Conservation (phyloP, 2,329 filamentous ascomycete species). For the Aschersonia sp. region DNA sequence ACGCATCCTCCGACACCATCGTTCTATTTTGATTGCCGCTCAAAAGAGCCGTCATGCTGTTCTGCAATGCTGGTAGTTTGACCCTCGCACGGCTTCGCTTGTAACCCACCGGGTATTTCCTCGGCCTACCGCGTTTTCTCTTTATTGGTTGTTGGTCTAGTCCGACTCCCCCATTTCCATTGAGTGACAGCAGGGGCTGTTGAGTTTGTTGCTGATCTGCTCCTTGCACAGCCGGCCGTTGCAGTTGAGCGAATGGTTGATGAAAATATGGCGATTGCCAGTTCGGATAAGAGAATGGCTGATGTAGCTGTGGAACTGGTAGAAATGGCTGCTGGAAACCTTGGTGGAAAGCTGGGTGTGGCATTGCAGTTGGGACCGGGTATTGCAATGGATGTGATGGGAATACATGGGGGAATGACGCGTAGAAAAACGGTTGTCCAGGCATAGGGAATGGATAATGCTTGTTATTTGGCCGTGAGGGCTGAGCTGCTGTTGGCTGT, state of each 20-base stretch:
- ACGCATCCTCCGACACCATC: slow-evolving; percentile 7
- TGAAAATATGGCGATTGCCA: slow-evolving; percentile 1
- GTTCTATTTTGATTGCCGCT: slow-evolving; percentile 1
- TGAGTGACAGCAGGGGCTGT: not conserved
- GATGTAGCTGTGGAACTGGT: slow-evolving; percentile 1
- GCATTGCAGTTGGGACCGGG: not conserved
- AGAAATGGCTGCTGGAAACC: slow-evolving; percentile 3
- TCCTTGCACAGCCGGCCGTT: not conserved
- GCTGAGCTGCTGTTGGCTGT: not conserved
- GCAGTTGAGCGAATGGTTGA: slow-evolving; percentile 1
- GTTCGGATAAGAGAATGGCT: slow-evolving; percentile 1
- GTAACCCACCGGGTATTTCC: slow-evolving; percentile 5
- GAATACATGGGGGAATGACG: slow-evolving; percentile 1
- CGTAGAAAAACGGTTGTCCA: slow-evolving; percentile 3
- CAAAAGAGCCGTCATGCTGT: slow-evolving; percentile 4
- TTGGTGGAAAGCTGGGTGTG: not conserved
- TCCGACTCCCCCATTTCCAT: not conserved
- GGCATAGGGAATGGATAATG: slow-evolving; percentile 1
- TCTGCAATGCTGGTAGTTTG: slow-evolving; percentile 1
- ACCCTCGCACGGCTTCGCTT: slow-evolving; percentile 2
- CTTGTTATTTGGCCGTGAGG: not conserved
- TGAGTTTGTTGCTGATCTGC: slow-evolving; percentile 1
- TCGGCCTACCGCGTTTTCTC: slow-evolving; percentile 10
- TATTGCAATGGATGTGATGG: slow-evolving; percentile 2
- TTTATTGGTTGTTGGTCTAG: slow-evolving; percentile 3